Base-by-base conservation (phyloP, 1,284 basidiomycete genomes). In the Anthracocystis panici-leucophaei region DNA sequence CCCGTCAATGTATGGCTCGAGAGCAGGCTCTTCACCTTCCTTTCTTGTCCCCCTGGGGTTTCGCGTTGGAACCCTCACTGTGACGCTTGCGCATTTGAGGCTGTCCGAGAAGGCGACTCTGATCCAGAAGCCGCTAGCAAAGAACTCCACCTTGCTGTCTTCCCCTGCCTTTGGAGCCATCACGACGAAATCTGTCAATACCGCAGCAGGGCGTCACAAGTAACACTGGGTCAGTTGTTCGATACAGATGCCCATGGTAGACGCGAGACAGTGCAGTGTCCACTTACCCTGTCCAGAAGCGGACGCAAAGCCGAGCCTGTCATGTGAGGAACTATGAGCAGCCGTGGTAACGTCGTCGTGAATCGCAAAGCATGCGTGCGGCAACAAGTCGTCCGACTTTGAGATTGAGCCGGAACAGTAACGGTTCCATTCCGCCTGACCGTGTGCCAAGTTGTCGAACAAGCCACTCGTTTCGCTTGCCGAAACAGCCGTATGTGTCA, bases 61-160 rank as follows among this genome's bases (percentile, higher is more conserved):
- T 21, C 66, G 50, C 10, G 27, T 38, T 2, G 66, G 66, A 20
- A 61, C 56, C 48, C 60, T 51, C 0, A 69, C 52, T 3, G 12
- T 18, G 12, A 64, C 66, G 12, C 44, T 63, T 40, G 60, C 46
- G 16, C 66, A 69, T 6, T 25, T 25, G 0, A 41, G 55, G 21
- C 11, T 38, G 8, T 51, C 29, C 8, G 66, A 69, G 41, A 69
- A 69, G 0, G 1, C 6, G 7, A 69, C 23, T 11, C 46, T 33
- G 9, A 69, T 20, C 56, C 57, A 69, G 46, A 63, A 69, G 0
- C 66, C 66, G 16, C 56, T 55, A 1, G 60, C 57, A 18, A 40
- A 63, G 29, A 69, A 69, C 4, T 69, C 60, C 12, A 69, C 66
- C 25, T 51, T 59, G 52, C 55, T 59, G n/a, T 57, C 60, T 16